These are phyloP conservation scores for Trichoderma oligosporum DNA, from an alignment of 2,329 filamentous ascomycete genomes.

Conservation along the genomic window DNA sequence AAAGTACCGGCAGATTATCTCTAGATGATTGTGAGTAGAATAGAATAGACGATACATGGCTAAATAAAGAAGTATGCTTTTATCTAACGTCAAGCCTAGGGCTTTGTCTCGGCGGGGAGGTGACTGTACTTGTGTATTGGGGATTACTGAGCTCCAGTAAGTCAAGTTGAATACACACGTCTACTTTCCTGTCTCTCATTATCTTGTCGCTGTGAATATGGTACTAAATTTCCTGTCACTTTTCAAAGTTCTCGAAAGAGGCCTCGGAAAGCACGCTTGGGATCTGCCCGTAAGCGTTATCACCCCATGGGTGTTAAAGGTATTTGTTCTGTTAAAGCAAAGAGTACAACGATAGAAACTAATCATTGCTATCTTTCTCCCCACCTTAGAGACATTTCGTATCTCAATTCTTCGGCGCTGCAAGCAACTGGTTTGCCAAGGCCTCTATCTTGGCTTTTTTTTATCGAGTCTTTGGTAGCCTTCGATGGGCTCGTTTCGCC, in stretches of 20 bases:
- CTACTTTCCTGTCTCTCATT: not conserved
- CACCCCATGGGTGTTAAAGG: not conserved
- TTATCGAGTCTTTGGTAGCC: not conserved
- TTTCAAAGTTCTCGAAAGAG: not conserved
- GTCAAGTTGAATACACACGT: not conserved
- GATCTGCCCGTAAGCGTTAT: not conserved
- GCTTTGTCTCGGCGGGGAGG: not conserved
- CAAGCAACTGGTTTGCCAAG: constrained; percentile 1
- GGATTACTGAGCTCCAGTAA: not conserved
- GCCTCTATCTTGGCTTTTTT: constrained; percentile 3
- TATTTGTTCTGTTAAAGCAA: not conserved
- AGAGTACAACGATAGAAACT: not conserved
- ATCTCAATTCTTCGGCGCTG: constrained; percentile 1
- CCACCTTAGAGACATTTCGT: not conserved
- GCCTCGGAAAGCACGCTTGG: constrained; percentile 2
- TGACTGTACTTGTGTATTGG: not conserved
- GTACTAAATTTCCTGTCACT: not conserved
- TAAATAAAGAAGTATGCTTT: not conserved
- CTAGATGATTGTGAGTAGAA: constrained; percentile 1
- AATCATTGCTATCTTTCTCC: not conserved
- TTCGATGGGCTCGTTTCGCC: not conserved
- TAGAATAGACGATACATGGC: not conserved
- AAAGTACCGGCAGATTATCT: not conserved
- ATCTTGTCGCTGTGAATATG: not conserved
- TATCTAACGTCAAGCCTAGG: not conserved